Percentiles rank a stretch among this genome's conserved stretches.
Conservation (phyloP, 805 yeast genomes). For the Kazachstania taianensis region DNA sequence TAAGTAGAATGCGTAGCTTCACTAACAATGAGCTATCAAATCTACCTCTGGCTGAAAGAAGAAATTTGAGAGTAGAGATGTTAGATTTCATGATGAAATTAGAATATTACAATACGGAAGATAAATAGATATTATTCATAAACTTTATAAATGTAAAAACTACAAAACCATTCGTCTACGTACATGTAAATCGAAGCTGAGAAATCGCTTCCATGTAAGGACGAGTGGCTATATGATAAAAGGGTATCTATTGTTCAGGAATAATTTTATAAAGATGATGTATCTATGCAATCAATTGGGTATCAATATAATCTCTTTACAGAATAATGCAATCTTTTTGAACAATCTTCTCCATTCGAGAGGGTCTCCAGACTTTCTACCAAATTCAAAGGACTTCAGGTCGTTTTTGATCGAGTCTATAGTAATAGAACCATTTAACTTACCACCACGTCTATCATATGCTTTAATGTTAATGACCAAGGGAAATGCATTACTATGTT, state of each 20-base stretch:
- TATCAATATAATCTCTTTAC: slow-evolving; percentile 46
- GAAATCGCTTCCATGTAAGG: not conserved
- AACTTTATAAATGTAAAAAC: not conserved
- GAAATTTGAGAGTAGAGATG: slow-evolving; percentile 17
- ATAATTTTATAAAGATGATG: not conserved
- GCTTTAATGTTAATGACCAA: slow-evolving; percentile 32
- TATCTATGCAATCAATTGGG: slow-evolving; percentile 17
- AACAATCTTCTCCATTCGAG: slow-evolving; percentile 64
- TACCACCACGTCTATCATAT: slow-evolving; percentile 36
- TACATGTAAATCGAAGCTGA: not conserved
- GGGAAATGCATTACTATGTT: slow-evolving; percentile 26
- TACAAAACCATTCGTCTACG: not conserved
- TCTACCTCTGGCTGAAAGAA: slow-evolving; percentile 15
- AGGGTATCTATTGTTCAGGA: too few species aligned
- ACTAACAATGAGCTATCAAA: slow-evolving; percentile 9
- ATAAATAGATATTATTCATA: not conserved
- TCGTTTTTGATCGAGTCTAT: slow-evolving; percentile 33
- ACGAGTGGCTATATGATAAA: too few species aligned
- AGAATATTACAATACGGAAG: slow-evolving; percentile 9
- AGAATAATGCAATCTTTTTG: slow-evolving; percentile 44
- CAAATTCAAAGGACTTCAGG: slow-evolving; percentile 43
- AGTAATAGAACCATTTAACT: slow-evolving; percentile 38
- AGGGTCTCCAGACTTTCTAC: slow-evolving; percentile 55
- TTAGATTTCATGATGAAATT: slow-evolving; percentile 19
- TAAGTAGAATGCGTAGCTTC: slow-evolving; percentile 12